phyloP scores from a whole-genome alignment of 306 rosid species.

The Ceratonia siliqua region DNA sequence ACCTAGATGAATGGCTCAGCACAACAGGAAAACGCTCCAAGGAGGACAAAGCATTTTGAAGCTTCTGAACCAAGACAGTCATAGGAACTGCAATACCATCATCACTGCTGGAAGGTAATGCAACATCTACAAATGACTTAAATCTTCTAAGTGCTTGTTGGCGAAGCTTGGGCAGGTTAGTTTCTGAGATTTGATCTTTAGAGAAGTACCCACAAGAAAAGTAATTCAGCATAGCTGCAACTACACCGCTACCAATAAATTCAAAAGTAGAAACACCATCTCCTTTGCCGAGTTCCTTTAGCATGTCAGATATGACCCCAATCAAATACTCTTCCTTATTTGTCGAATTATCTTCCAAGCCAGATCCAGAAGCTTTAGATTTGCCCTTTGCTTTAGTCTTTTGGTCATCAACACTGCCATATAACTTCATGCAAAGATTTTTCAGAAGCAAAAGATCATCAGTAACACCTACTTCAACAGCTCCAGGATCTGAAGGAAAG shows the following conservation, averaged over 20 bases:
- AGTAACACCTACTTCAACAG: constrained; percentile 81
- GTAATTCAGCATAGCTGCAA: constrained; percentile 81
- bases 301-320: constrained; percentile 83
- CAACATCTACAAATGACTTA: constrained; percentile 80
- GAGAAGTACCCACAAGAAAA: constrained; percentile 91
- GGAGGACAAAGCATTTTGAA: constrained; percentile 96
- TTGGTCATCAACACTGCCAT: constrained; percentile 76
- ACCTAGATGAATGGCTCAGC: constrained; percentile 92
- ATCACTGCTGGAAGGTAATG: constrained; percentile 61
- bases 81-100: constrained; percentile 56
- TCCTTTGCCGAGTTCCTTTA: constrained; percentile 89
- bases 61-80: constrained; percentile 91
- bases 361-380: constrained; percentile 70
- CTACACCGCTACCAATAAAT: constrained; percentile 96
- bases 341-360: constrained; percentile 48
- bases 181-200: constrained; percentile 72
- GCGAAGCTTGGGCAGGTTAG: constrained; percentile 78
- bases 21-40: constrained; percentile 97
- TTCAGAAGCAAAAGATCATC: constrained; percentile 84
- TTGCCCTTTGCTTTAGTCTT: constrained; percentile 78
- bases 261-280: constrained; percentile 99
- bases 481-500: constrained; percentile 83
- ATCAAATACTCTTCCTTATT: constrained; percentile 68
- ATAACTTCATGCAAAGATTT: constrained; percentile 78
- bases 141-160: constrained; percentile 82